Base-by-base conservation (phyloP, 306 rosid genomes). In the Castanea mollissima region DNA sequence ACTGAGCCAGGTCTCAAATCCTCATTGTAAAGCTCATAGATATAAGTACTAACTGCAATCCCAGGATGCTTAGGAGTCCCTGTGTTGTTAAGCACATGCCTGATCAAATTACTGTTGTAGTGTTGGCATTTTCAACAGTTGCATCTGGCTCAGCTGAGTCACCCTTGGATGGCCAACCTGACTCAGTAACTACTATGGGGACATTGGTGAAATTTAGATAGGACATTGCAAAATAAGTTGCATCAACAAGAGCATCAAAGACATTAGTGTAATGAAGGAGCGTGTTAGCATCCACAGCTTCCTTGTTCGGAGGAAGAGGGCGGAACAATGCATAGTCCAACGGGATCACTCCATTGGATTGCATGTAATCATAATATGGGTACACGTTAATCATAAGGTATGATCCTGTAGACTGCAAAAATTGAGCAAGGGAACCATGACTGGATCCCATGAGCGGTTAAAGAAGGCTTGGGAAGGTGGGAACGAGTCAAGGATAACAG, bases 391-490 rank as follows among this genome's bases (percentile, higher is more conserved):
- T 92, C 98, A 94, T 94, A 54, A 94, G 87, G 81, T 83, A 85
- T 14, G 98, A 94, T 52, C 90, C 90, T 6, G 97, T 89, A 29
- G 98, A 90, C 76, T 90, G 97, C 85, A 94, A 82, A 81, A 94
- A 89, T 32, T 84, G 54, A 94, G 96, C 82, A 94, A 54, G 56
- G 98, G 98, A 55, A 90, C 88, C 91, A 91, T 83, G 75, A 94
- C 98, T 0, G 93, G 91, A 77, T 94, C 86, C 98, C 98, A 94
- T 21, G 98, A 79, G 46, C 92, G 97, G 74, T 94, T 94, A 76
- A 94, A 94, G 87, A 90, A 92, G 73, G 98, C 98, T 76, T 94
- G 97, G 25, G 98, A 94, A 62, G 98, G 98, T n/a, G 98, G 98
- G 85, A 94, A 94, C 6, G 98, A 94, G 83, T 90, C 97, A 0